phyloP scores from a whole-genome alignment of 495 filamentous ascomycete species.

The Sporormia fimetaria region DNA sequence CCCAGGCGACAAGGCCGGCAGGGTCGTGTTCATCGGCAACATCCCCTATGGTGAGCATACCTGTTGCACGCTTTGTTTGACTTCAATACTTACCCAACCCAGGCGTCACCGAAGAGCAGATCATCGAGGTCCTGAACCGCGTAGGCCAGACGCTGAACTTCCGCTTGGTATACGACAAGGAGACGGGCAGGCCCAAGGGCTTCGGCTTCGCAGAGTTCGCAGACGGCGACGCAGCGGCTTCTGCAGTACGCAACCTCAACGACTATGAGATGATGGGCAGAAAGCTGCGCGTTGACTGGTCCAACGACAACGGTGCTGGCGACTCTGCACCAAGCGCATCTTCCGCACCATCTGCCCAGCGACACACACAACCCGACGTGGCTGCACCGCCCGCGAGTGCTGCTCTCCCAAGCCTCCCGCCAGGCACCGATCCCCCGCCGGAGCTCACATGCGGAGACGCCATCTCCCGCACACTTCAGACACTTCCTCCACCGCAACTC shows the following conservation, averaged over 20 bases:
- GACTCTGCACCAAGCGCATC: conserved; percentile 47
- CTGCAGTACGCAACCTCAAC: conserved; percentile 90
- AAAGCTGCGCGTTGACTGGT: conserved; percentile 88
- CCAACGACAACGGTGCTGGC: conserved; percentile 75
- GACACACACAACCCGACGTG: conserved; percentile 33
- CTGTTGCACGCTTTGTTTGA: neutral
- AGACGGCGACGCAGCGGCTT: conserved; percentile 82
- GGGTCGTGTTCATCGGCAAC: conserved; percentile 36
- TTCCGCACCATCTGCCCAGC: conserved; percentile 30
- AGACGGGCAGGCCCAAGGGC: conserved; percentile 89
- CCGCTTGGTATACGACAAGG: conserved; percentile 86
- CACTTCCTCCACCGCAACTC: conserved; percentile 75
- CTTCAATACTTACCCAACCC: neutral
- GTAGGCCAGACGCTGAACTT: conserved; percentile 88
- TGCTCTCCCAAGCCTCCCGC: conserved; percentile 66
- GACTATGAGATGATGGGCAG: conserved; percentile 93
- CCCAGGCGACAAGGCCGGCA: conserved; percentile 22
- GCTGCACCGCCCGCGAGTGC: conserved; percentile 16
- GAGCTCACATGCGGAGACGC: conserved; percentile 76
- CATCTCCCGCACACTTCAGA: conserved; percentile 77
- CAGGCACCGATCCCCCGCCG: conserved; percentile 69
- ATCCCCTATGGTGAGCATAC: conserved; percentile 32
- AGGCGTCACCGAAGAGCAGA: conserved; percentile 92
- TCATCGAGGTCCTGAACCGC: conserved; percentile 76
- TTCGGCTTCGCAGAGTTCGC: conserved; percentile 94